Base-by-base conservation (phyloP, 345 rosid species). In the Cochlearia excelsa region DNA sequence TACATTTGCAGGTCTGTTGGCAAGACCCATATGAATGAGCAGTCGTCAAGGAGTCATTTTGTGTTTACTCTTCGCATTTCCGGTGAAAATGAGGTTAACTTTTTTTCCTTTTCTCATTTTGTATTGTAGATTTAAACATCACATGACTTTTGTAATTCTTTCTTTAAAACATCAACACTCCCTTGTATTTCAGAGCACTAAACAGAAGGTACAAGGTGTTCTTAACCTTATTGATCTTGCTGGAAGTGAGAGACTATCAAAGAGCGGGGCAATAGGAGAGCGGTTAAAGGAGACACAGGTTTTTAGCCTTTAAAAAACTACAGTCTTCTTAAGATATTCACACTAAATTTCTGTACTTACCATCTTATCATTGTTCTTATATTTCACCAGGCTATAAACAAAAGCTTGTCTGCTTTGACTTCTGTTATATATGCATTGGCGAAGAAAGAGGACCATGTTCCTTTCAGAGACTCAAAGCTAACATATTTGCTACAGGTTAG, bases 241-340 rank as follows among this genome's bases (percentile, higher is more conserved):
- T 54, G 99, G 99, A 48, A 93, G 99, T 52, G 99, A 93, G 78
- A 77, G 99, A 8, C 82, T 93, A 6, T 93, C 95, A 10, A 85
- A 40, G 62, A 93, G 99, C 57, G 97, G 95, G 3, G 84, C 97
- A 35, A 93, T 91, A 8, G 99, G 99, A 34, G 97, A 93, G 2
- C 78, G 99, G 54, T 67, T 89, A 44, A 89, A 87, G 75, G 99
- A 93, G 81, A 93, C 99, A 28, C 94, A 88, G 95, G 98, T 90
- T 49, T 26, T 7, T 55, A 30, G 3, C 35, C 50, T 10, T 3
- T 16, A 16, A 16, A 40, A 26, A 35, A 23, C 35, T 9, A 31
- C 26, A 4, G 43, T 41, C 11, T 53, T 61, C 8, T 2, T 16
- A 30, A 45, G 49, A 16, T 45, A n/a, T 49, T 16, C 34, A 35